phyloP scores from a whole-genome alignment of 2,329 filamentous ascomycete genomes.

The Sarocladium strictum region DNA sequence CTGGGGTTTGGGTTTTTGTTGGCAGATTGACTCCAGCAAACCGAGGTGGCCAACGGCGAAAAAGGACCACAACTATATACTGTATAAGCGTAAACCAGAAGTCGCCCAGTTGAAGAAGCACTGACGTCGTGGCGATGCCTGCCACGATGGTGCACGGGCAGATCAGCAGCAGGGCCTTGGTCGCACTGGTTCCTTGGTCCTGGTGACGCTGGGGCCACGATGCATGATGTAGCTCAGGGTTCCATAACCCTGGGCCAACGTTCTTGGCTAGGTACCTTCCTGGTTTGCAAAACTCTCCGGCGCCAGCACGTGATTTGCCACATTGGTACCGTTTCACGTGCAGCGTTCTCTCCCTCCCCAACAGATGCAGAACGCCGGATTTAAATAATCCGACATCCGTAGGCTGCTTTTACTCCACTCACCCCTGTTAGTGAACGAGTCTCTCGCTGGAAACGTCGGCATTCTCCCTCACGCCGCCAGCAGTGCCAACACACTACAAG shows the following conservation, averaged over 20 bases:
- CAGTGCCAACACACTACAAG: background rate
- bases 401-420: too few species aligned
- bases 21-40: background rate
- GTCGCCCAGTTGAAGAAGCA: background rate
- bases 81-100: background rate
- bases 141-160: background rate
- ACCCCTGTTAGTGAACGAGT: background rate
- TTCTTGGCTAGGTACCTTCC: too few species aligned
- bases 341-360: too few species aligned
- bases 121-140: background rate
- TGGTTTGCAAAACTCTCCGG: too few species aligned
- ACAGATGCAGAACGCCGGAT: too few species aligned
- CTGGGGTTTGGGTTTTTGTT: background rate
- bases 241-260: background rate
- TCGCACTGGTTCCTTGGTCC: background rate
- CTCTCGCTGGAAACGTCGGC: constrained; percentile 6
- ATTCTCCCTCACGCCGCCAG: background rate
- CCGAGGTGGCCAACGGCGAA: background rate
- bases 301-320: background rate
- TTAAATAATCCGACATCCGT: too few species aligned
- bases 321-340: too few species aligned
- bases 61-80: too few species aligned
- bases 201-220: background rate
- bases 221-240: background rate
- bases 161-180: background rate